Evolutionary conservation across 2,329 filamentous ascomycete species (phyloP), one percentile per base, ranked within the genome.

Genomic region (Chaetoscypha palmicola): DNA sequence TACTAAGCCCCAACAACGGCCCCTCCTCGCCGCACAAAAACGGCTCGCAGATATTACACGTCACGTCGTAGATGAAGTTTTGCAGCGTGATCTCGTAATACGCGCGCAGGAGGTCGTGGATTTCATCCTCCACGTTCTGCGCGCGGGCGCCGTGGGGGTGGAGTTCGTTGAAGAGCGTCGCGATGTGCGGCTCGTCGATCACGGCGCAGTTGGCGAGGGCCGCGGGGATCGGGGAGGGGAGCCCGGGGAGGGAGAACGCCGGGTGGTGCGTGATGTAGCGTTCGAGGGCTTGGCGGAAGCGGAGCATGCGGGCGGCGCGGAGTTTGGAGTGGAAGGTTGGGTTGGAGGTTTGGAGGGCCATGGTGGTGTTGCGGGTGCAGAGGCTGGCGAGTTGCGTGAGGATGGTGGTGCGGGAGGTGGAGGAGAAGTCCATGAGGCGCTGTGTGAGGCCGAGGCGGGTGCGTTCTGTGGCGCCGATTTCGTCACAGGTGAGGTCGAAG

Each of bases 81-180:
- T 63, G 51, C 4, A 64, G 31, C 0, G 58, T 44, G 56, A 65
- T 63, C 52, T 65, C 51, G 31, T 67, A 67, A 14, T 67, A 67
- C 0, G 62, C 61, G 23, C 62, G 64, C 8, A 66, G 50, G 1
- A 64, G 47, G 23, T 66, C 64, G 22, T 67, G 64, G 0, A 67
- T 59, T 12, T 64, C 61, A 4, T 62, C 33, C 8, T 58, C 43
- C 40, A 61, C 63, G 28, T 63, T 65, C 5, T 57, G 48, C 5
- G 22, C n/a, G 1, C 44, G 23, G 45, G 50, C 16, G 35, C 35
- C 26, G 21, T 40, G 22, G 17, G 43, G 41, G 46, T 61, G 58
- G 8, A 54, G 28, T 14, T 51, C 43, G 9, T 49, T 38, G 37
- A 54, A 51, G 11, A 58, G 33, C 1, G 24, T 21, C 9, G 36